A percentile compares a stretch with the other conserved stretches of the same genome.
These are phyloP conservation scores for Hypoxylon sp. DNA, from an alignment of 2,329 filamentous ascomycete genomes.

Conservation along the genomic window DNA sequence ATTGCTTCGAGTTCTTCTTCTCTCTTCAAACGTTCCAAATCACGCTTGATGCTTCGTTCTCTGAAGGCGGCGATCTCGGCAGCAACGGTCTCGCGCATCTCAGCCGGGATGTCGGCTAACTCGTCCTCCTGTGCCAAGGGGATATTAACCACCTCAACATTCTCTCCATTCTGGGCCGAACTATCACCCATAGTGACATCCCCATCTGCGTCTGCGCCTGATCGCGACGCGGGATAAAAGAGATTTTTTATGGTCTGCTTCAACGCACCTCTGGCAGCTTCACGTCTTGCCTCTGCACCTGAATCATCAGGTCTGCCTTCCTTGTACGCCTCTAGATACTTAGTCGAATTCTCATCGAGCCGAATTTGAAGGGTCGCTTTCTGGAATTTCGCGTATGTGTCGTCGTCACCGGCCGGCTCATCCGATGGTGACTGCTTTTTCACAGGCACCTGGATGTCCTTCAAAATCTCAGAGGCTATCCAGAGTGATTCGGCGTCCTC, in stretches of 20 bases:
- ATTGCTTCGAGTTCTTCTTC: conserved; percentile 94
- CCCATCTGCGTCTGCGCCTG: conserved; percentile 72
- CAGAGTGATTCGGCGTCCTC: conserved; percentile 91
- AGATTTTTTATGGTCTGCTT: conserved; percentile 78
- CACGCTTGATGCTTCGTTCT: conserved; percentile 88
- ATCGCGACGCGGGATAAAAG: conserved; percentile 74
- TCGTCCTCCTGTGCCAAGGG: conserved; percentile 91
- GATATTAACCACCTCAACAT: conserved; percentile 90
- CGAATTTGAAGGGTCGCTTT: conserved; percentile 80
- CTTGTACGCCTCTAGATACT: conserved; percentile 88
- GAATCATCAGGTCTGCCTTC: conserved; percentile 75
- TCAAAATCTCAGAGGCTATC: conserved; percentile 86
- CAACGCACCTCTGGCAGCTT: conserved; percentile 77
- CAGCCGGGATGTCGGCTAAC: conserved; percentile 92
- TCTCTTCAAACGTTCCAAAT: conserved; percentile 86
- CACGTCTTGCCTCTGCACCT: conserved; percentile 76
- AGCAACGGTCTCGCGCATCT: conserved; percentile 95
- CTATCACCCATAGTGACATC: conserved; percentile 79
- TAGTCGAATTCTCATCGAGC: conserved; percentile 85
- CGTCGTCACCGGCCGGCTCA: conserved; percentile 60
- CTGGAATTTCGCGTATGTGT: conserved; percentile 70
- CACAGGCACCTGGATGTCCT: conserved; percentile 84
- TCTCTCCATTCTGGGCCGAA: conserved; percentile 69
- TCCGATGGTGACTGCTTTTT: conserved; percentile 76
- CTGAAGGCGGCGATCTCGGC: conserved; percentile 95